Conservation (phyloP, 352 stramenopile genomes). For the Phytopythium boreale region DNA sequence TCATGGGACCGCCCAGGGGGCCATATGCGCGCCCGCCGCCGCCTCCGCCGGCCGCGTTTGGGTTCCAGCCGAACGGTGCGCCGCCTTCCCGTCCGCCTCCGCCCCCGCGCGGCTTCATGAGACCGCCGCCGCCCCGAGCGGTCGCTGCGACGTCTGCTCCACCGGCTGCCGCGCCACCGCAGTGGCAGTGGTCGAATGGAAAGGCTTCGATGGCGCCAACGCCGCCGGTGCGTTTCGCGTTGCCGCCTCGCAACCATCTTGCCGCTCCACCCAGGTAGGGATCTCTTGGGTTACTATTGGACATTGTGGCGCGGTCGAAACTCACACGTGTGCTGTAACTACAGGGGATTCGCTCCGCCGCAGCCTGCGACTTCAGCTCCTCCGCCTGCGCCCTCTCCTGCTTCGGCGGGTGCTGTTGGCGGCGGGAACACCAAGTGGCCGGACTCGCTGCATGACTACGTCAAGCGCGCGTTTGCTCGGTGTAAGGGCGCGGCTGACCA, state of each 20-base stretch:
- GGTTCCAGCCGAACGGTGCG: background rate
- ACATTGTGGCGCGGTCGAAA: background rate
- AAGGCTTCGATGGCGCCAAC: conserved; percentile 18
- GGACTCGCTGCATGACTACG: conserved; percentile 79
- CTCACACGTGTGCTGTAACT: background rate
- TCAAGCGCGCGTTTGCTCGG: conserved; percentile 80
- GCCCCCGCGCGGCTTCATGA: conserved; percentile 19
- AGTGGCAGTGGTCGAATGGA: conserved; percentile 76
- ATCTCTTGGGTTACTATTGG: background rate
- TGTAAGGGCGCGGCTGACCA: conserved; percentile 79
- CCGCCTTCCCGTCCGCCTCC: conserved; percentile 13
- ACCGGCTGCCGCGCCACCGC: conserved; percentile 11
- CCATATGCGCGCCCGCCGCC: conserved; percentile 16
- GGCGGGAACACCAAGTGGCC: conserved; percentile 72
- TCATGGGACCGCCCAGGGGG: conserved; percentile 19
- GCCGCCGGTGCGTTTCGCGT: conserved; percentile 51
- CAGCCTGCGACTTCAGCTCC: conserved; percentile 12
- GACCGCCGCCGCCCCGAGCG: conserved; percentile 37
- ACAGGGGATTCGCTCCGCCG: conserved; percentile 16
- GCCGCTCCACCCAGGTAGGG: conserved; percentile 2
- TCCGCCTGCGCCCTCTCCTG: conserved; percentile 6
- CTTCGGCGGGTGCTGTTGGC: conserved; percentile 10
- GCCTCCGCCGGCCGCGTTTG: conserved; percentile 5
- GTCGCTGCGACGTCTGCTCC: conserved; percentile 14
- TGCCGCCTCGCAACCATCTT: conserved; percentile 12